Evolutionary conservation across 805 yeast species (phyloP), one percentile per base, ranked within the genome.

Genomic region (Teunomyces funiuensis): DNA sequence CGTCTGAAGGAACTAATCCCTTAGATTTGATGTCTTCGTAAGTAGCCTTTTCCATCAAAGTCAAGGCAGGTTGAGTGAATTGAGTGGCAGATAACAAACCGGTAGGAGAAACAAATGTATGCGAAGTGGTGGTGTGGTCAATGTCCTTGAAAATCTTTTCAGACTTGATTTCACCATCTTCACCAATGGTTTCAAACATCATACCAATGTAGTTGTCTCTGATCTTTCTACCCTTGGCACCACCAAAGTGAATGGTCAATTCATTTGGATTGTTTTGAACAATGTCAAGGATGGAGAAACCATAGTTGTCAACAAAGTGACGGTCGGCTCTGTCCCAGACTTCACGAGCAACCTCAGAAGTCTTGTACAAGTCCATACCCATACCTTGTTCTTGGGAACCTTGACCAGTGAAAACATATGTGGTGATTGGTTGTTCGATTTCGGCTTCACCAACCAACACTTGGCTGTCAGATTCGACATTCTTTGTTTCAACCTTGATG

Each of bases 301-400:
- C 99, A 60, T 93, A 93, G 65, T 91, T 90, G 60, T 81, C 75
- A 62, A 88, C 76, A 75, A 95, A 93, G 69, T 95, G 99, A 44
- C 68, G 65, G 65, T 93, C 99, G 47, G 99, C 99, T 64, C 88
- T 85, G 66, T 93, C 98, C 99, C 99, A 93, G 49, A 93, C 97
- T 50, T 80, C 81, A 58, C 82, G 82, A 40, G 99, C 99, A 64
- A 93, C 97, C 22, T 80, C 89, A 38, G 96, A 86, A 30, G 85
- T 77, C 51, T 82, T 83, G 69, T 93, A 93, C 63, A 93, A 79
- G 67, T 93, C 99, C 99, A 93, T 93, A 77, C 99, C 99, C 99
- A 93, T 93, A 65, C 97, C 97, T 75, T 95, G 99, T 69, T 95
- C 99, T 72, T 93, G 99, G 46, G 99, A 91, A 67, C 99, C 99